These are phyloP conservation scores for Conoideocrella luteorostrata DNA, from an alignment of 2,329 filamentous ascomycete genomes.

Conservation along the genomic window DNA sequence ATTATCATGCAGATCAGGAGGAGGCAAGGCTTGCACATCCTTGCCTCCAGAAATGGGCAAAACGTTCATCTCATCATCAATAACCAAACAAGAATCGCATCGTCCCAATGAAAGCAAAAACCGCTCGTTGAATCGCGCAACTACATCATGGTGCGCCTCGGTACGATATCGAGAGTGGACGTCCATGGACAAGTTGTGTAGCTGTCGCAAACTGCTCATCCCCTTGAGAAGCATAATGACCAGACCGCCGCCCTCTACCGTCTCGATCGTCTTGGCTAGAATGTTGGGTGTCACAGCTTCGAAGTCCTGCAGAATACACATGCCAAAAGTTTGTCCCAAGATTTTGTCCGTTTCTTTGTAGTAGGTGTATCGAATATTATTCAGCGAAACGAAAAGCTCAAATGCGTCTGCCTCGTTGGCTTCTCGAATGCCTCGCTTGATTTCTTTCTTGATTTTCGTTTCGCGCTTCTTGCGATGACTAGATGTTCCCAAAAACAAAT, in stretches of 20 bases:
- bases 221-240: constrained; percentile 89
- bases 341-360: constrained; percentile 99
- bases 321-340: constrained; percentile 93
- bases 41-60: constrained; percentile 94
- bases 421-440: constrained; percentile 90
- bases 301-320: constrained; percentile 97
- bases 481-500: background rate
- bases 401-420: constrained; percentile 91
- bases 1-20: constrained; percentile 66
- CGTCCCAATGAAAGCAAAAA: constrained; percentile 94
- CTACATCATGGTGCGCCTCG: constrained; percentile 91
- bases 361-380: constrained; percentile 98
- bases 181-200: constrained; percentile 97
- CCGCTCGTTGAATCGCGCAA: constrained; percentile 93
- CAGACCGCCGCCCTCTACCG: constrained; percentile 90
- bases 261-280: constrained; percentile 90
- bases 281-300: constrained; percentile 97
- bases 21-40: constrained; percentile 74
- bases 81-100: constrained; percentile 88
- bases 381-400: constrained; percentile 91
- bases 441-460: constrained; percentile 96
- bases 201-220: constrained; percentile 93
- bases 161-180: constrained; percentile 94
- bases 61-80: constrained; percentile 97
- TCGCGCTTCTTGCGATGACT: constrained; percentile 97